phyloP scores from a whole-genome alignment of 805 yeast species.

The Huiozyma naganishii region DNA sequence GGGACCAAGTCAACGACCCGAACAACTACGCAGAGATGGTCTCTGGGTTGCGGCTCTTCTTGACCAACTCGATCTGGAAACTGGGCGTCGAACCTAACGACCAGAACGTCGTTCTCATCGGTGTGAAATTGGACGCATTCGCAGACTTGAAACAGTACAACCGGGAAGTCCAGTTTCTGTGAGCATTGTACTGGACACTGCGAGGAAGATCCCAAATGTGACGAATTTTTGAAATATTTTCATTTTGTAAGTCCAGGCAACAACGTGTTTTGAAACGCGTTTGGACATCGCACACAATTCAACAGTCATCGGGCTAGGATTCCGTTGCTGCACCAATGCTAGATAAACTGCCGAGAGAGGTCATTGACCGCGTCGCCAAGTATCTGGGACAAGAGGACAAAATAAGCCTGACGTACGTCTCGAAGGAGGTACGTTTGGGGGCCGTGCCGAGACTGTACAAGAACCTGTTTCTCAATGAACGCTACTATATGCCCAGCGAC shows the following conservation, averaged over 20 bases:
- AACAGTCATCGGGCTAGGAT: too few relatives aligned
- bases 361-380: slow-evolving; percentile 8
- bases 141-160: slow-evolving; percentile 10
- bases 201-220: too few relatives aligned
- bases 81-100: slow-evolving; percentile 9
- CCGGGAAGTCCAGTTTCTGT: slow-evolving; percentile 10
- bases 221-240: too few relatives aligned
- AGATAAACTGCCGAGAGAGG: slow-evolving; percentile 16
- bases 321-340: slow-evolving; percentile 9
- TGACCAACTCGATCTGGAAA: slow-evolving; percentile 18
- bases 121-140: slow-evolving; percentile 14
- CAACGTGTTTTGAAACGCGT: too few relatives aligned
- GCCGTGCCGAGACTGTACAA: slow-evolving; percentile 16
- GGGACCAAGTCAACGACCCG: slow-evolving; percentile 13
- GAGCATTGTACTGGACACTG: background rate
- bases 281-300: too few relatives aligned
- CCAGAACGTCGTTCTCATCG: slow-evolving; percentile 11
- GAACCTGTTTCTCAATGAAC: slow-evolving; percentile 19
- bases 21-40: background rate
- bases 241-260: too few relatives aligned
- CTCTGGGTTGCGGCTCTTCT: slow-evolving; percentile 9
- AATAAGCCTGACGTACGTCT: slow-evolving; percentile 17
- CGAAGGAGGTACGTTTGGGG: slow-evolving; percentile 7
- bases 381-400: slow-evolving; percentile 20
- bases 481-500: slow-evolving; percentile 18